Evolutionary conservation across 2,329 filamentous ascomycete genomes (phyloP), one percentile per base, ranked within the genome.

Genomic region (Rutstroemia sp.): DNA sequence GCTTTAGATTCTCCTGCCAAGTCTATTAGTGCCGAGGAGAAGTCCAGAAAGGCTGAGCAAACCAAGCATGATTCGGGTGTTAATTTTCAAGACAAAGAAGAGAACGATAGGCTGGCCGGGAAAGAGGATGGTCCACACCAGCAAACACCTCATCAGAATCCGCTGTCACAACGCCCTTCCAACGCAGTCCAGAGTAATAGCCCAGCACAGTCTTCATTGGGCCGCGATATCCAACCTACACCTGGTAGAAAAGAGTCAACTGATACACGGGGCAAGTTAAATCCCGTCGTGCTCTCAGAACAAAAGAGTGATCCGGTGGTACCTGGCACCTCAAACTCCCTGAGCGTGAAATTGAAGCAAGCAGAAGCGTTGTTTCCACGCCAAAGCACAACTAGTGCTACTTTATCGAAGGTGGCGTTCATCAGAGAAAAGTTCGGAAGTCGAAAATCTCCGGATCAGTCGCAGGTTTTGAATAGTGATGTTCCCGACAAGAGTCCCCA

Each of bases 1-100:
- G 59, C 53, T 51, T 51, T 65, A n/a, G 51, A 54, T 16, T 52
- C 51, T 16, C 49, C 50, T 39, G 37, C 2, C 7, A 21, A 25
- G n/a, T 25, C 50, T 9, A 41, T 41, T 25, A n/a, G 21, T n/a
- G 23, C 27, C 9, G 37, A 37, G 30, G 38, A 51, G 4, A 42
- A 47, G 27, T 12, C 23, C 2, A n/a, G 19, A 16, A 44, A 48
- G 3, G 34, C 19, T 42, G 34, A 48, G n/a, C 19, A 42, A n/a
- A 16, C n/a, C 37, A 56, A 46, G n/a, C 16, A 42, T 53, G 48
- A 52, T 53, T 56, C 54, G 14, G 54, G 48, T 14, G 17, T 56
- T 7, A 41, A 19, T 14, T 47, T 52, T 14, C n/a, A 38, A 4
- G 49, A 53, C 5, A 53, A 39, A 30, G 44, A 8, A 19, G 48